phyloP scores from a whole-genome alignment of 1,139 yeast species.

The Lodderomyces margitis region DNA sequence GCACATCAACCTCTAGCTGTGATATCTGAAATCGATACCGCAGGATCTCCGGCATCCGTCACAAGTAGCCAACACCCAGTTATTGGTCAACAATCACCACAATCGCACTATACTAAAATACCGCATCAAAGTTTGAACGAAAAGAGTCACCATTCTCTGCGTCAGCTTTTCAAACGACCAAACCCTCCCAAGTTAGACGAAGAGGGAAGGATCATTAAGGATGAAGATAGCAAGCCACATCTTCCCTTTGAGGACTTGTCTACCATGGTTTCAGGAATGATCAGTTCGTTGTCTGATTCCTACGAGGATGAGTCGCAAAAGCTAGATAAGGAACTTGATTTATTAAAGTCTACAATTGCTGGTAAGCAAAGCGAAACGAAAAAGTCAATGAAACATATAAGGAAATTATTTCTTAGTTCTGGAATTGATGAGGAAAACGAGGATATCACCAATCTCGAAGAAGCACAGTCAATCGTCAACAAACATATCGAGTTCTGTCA shows the following conservation, averaged over 20 bases:
- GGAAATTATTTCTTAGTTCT: slow-evolving; percentile 10
- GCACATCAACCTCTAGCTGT: slow-evolving; percentile 36
- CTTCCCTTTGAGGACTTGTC: slow-evolving; percentile 35
- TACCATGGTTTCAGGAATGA: slow-evolving; percentile 40
- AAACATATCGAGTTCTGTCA: slow-evolving; percentile 23
- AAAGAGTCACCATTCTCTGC: background rate
- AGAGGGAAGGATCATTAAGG: slow-evolving; percentile 26
- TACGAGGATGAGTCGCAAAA: slow-evolving; percentile 28
- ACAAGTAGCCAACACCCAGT: background rate
- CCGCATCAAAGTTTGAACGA: background rate
- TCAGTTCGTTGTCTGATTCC: slow-evolving; percentile 44
- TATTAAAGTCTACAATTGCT: slow-evolving; percentile 19
- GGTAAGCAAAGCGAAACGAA: slow-evolving; percentile 11
- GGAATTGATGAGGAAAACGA: slow-evolving; percentile 23
- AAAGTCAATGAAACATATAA: slow-evolving; percentile 9
- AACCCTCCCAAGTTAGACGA: slow-evolving; percentile 37
- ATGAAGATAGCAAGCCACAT: slow-evolving; percentile 12
- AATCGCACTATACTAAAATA: slow-evolving; percentile 5
- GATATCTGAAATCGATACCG: slow-evolving; percentile 29
- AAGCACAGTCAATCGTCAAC: slow-evolving; percentile 27
- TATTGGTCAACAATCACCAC: background rate
- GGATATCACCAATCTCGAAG: slow-evolving; percentile 23
- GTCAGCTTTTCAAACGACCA: slow-evolving; percentile 19
- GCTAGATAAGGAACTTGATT: slow-evolving; percentile 21
- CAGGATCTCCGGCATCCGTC: slow-evolving; percentile 11